A percentile compares a stretch with the other conserved stretches of the same genome.
Evolutionary conservation across 2,329 filamentous ascomycete genomes (phyloP).

Genomic region (Talaromyces marneffei): DNA sequence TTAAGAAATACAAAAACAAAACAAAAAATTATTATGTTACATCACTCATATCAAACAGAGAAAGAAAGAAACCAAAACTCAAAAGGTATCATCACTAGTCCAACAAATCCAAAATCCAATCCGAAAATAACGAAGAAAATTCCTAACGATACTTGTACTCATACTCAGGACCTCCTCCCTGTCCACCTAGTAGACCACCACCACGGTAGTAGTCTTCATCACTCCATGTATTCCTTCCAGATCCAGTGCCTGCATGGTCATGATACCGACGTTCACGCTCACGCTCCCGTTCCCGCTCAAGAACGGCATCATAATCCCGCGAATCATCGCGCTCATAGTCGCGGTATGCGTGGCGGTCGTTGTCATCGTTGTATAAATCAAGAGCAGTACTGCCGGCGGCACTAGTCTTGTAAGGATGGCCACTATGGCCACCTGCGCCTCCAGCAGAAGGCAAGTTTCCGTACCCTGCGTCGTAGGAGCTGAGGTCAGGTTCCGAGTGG

Average conservation of each 20-base stretch:
- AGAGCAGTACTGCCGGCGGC: constrained; percentile 8
- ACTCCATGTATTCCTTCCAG: constrained; percentile 23
- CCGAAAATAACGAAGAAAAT: not conserved
- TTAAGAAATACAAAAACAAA: not conserved
- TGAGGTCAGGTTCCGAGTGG: constrained; percentile 32
- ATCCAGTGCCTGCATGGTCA: constrained; percentile 20
- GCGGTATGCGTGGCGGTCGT: constrained; percentile 23
- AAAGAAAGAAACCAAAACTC: not conserved
- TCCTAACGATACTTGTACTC: constrained; percentile 17
- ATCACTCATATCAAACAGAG: not conserved
- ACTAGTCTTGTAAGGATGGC: constrained; percentile 23
- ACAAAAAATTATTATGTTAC: not conserved
- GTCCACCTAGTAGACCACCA: constrained; percentile 24
- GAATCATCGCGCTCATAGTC: constrained; percentile 24
- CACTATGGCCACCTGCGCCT: constrained; percentile 17
- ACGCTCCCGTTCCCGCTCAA: constrained; percentile 25
- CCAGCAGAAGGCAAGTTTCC: constrained; percentile 13
- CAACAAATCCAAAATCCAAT: not conserved
- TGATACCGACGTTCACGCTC: constrained; percentile 24
- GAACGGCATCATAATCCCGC: constrained; percentile 23
- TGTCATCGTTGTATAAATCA: constrained; percentile 15
- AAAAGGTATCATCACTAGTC: constrained; percentile 9
- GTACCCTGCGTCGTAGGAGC: constrained; percentile 20
- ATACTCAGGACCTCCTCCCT: constrained; percentile 22
- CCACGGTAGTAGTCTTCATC: constrained; percentile 38